A percentile compares a stretch with the other conserved stretches of the same genome.
Evolutionary conservation across 2,329 filamentous ascomycete species (phyloP).

Genomic region (Penicillium sp.): DNA sequence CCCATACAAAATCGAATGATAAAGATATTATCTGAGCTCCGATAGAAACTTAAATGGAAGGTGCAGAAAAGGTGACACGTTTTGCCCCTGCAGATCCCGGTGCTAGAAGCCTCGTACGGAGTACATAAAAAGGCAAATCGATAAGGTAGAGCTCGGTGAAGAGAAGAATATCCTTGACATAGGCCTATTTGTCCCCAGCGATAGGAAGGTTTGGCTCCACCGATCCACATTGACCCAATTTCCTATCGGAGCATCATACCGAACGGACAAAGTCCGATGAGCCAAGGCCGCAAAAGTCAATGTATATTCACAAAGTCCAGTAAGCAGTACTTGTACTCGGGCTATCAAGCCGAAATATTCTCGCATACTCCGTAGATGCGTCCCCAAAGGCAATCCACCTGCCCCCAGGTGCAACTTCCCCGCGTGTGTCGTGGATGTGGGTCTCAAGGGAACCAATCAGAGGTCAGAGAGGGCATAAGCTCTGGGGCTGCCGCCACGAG

Average conservation of each 20-base stretch:
- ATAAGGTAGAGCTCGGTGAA: background rate
- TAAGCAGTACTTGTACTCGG: background rate
- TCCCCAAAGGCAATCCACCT: constrained; percentile 4
- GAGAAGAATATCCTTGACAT: constrained; percentile 20
- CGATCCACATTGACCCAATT: constrained; percentile 17
- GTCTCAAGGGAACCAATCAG: background rate
- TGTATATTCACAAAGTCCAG: background rate
- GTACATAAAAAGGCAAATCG: background rate
- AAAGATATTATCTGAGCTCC: too few relatives aligned
- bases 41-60: background rate
- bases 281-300: background rate
- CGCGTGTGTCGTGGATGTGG: constrained; percentile 1
- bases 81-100: background rate
- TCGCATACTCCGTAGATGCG: background rate
- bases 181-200: constrained; percentile 21
- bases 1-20: too few relatives aligned
- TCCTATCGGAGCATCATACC: constrained; percentile 8
- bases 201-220: constrained; percentile 18
- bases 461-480: constrained; percentile 1
- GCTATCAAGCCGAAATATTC: background rate
- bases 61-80: background rate
- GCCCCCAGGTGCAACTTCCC: constrained; percentile 3
- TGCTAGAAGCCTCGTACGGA: background rate
- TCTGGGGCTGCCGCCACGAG: constrained; percentile 11
- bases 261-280: background rate